These are phyloP conservation scores for Corchorus olitorius DNA, from an alignment of 345 rosid species.

Conservation along the genomic window DNA sequence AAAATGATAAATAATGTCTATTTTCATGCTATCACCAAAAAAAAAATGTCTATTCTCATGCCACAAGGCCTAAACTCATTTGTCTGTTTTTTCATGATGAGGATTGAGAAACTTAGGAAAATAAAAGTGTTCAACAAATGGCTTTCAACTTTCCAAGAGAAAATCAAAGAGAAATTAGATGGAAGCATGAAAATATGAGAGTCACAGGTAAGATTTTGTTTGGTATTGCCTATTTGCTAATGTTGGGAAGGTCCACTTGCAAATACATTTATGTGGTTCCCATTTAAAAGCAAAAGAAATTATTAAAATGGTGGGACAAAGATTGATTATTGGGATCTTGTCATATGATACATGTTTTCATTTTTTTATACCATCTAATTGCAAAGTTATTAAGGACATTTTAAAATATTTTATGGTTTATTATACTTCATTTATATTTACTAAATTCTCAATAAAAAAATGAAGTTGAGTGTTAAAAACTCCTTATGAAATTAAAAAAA, in stretches of 20 bases:
- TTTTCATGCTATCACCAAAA: too few relatives aligned
- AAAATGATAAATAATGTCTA: too few relatives aligned
- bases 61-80: not conserved
- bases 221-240: not conserved
- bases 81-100: not conserved
- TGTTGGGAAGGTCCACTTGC: not conserved
- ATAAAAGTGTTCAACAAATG: not conserved
- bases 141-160: not conserved
- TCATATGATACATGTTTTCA: not conserved
- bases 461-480: too few relatives aligned
- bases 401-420: too few relatives aligned
- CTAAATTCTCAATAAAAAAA: too few relatives aligned
- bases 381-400: too few relatives aligned
- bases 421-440: too few relatives aligned
- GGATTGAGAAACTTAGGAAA: not conserved
- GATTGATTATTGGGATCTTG: not conserved
- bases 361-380: too few relatives aligned
- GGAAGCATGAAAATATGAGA: not conserved
- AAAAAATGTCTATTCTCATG: not conserved
- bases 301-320: not conserved
- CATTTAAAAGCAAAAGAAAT: not conserved
- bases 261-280: not conserved
- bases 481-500: too few relatives aligned
- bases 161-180: not conserved
- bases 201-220: not conserved